A percentile compares a stretch with the other conserved stretches of the same genome.
Evolutionary conservation across 2,329 filamentous ascomycete species (phyloP).

Genomic region (Aotearoamyces nothofagi): DNA sequence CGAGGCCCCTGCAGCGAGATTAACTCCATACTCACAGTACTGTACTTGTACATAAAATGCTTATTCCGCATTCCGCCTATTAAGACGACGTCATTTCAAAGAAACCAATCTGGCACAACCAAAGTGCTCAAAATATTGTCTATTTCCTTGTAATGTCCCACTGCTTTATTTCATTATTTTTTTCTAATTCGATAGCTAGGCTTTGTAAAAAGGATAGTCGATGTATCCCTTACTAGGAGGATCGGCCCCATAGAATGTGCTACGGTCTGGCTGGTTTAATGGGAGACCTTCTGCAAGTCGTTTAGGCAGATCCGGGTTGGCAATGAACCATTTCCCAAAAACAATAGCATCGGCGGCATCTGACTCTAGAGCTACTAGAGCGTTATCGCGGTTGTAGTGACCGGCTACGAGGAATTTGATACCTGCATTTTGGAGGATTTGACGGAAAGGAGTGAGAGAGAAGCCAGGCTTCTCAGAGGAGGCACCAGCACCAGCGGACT

Average conservation of each 20-base stretch:
- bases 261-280: constrained; percentile 21
- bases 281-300: constrained; percentile 21
- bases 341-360: constrained; percentile 20
- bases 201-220: constrained; percentile 14
- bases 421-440: constrained; percentile 32
- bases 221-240: constrained; percentile 15
- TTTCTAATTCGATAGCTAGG: no score
- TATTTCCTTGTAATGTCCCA: no score
- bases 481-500: constrained; percentile 21
- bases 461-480: constrained; percentile 24
- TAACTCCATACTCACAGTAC: no score
- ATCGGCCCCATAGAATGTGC: constrained; percentile 16
- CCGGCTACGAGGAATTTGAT: constrained; percentile 33
- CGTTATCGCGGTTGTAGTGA: constrained; percentile 15
- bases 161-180: no score
- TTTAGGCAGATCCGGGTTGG: constrained; percentile 25
- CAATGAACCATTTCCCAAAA: constrained; percentile 21
- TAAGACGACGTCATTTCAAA: no score
- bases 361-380: constrained; percentile 7
- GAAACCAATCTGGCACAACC: no score
- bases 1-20: no score
- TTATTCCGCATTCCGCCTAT: no score
- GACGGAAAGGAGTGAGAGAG: constrained; percentile 26
- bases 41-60: no score
- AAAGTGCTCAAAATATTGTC: no score